Evolutionary conservation across 176 grass and related monocot species (phyloP).

Genomic region (Elaeis guineensis): DNA sequence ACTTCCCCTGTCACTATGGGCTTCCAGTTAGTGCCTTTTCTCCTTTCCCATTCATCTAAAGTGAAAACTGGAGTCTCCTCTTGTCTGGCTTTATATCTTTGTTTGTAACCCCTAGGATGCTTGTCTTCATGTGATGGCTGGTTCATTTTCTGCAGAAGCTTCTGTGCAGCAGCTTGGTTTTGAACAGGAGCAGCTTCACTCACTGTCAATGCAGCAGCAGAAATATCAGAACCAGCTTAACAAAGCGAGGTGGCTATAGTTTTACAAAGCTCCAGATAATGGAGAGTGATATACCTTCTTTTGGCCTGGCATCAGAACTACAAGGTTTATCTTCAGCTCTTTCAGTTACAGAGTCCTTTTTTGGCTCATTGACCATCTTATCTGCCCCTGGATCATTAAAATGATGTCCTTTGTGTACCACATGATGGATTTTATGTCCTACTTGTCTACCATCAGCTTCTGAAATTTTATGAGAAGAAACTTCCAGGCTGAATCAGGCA

Average conservation of each 20-base stretch:
- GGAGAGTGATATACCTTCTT: conserved; percentile 45
- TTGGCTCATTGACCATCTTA: conserved; percentile 14
- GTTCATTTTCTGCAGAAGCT: conserved; percentile 83
- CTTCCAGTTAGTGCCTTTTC: conserved; percentile 27
- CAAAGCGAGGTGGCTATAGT: no score
- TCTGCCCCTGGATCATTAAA: conserved; percentile 19
- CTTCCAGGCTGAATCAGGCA: background rate
- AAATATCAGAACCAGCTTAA: no score
- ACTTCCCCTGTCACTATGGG: conserved; percentile 17
- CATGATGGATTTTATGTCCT: conserved; percentile 11
- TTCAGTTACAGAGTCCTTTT: no score
- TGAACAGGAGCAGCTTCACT: conserved; percentile 87
- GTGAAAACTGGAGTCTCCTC: conserved; percentile 76
- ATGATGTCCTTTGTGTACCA: conserved; percentile 17
- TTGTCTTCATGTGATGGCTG: conserved; percentile 37
- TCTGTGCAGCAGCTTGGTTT: conserved; percentile 89
- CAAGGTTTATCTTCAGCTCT: no score
- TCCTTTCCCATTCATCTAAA: conserved; percentile 94
- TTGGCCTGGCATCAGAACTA: conserved; percentile 50
- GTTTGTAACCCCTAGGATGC: conserved; percentile 30
- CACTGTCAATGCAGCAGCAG: conserved; percentile 28
- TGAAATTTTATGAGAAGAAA: conserved; percentile 14
- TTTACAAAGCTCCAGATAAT: no score
- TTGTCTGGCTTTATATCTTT: conserved; percentile 52
- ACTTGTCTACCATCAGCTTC: conserved; percentile 36